Percentiles rank a stretch among this genome's conserved stretches.
Evolutionary conservation across 2,329 filamentous ascomycete genomes (phyloP).

Genomic region (Grosmannia serpens): DNA sequence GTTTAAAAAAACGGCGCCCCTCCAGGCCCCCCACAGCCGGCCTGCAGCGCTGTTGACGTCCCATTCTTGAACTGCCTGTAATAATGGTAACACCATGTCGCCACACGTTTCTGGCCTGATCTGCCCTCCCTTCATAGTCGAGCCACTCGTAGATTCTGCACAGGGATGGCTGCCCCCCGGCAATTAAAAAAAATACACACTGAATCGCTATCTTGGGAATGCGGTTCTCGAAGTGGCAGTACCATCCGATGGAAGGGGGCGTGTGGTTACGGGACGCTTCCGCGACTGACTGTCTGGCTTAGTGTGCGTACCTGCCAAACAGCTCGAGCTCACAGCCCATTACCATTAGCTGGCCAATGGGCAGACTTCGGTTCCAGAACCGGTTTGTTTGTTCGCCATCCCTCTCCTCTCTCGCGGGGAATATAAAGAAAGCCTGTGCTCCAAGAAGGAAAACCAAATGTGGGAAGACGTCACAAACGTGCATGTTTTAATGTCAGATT

Average conservation of each 20-base stretch:
- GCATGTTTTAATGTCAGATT: background rate
- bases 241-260: background rate
- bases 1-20: background rate
- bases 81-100: constrained; percentile 1
- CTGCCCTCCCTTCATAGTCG: background rate
- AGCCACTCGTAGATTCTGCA: background rate
- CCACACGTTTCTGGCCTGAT: constrained; percentile 1
- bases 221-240: background rate
- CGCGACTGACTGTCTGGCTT: background rate
- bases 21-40: background rate
- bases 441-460: background rate
- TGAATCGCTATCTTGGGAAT: background rate
- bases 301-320: background rate
- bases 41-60: background rate
- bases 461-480: background rate
- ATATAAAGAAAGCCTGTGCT: background rate
- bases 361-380: background rate
- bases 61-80: background rate
- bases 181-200: background rate
- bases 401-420: background rate
- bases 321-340: background rate
- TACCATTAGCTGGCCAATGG: background rate
- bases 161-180: background rate
- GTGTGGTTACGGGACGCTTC: background rate
- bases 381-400: background rate